These are phyloP conservation scores for Eucalyptus urophylla DNA, from an alignment of 345 rosid species.

Conservation along the genomic window DNA sequence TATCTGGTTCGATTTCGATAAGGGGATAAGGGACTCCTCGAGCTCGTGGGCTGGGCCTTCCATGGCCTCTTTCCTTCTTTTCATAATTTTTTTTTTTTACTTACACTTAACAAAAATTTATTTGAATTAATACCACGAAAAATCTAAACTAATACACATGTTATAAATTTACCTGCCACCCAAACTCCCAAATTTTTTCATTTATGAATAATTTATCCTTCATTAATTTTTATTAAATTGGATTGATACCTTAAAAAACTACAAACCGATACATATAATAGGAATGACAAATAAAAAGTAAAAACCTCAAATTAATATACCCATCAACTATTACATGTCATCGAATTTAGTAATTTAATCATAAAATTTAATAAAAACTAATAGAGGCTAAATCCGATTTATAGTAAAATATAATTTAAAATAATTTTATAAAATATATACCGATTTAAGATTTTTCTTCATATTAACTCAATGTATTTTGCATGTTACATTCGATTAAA, in stretches of 20 bases:
- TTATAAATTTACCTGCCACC: rapidly evolving
- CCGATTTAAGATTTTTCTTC: no score
- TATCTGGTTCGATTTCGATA: not conserved
- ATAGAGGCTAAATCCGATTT: rapidly evolving
- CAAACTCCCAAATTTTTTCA: rapidly evolving
- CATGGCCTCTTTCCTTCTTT: not conserved
- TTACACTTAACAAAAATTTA: not conserved
- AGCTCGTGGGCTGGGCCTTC: not conserved
- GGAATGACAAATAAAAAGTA: rapidly evolving
- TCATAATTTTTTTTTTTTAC: rapidly evolving
- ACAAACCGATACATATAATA: rapidly evolving
- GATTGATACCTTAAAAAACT: no score
- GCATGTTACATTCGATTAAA: not conserved
- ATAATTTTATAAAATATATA: rapidly evolving
- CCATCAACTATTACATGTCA: rapidly evolving
- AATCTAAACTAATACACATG: rapidly evolving
- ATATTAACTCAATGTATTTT: not conserved
- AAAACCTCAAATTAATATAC: rapidly evolving
- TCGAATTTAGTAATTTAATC: rapidly evolving
- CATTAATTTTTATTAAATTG: no score
- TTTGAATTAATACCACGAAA: not conserved
- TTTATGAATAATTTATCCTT: no score
- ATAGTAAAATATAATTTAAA: no score
- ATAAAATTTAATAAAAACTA: no score
- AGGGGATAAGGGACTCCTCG: not conserved